Evolutionary conservation across 2,329 filamentous ascomycete species (phyloP), one percentile per base, ranked within the genome.

Genomic region (Ceratocystis diversiconidia): DNA sequence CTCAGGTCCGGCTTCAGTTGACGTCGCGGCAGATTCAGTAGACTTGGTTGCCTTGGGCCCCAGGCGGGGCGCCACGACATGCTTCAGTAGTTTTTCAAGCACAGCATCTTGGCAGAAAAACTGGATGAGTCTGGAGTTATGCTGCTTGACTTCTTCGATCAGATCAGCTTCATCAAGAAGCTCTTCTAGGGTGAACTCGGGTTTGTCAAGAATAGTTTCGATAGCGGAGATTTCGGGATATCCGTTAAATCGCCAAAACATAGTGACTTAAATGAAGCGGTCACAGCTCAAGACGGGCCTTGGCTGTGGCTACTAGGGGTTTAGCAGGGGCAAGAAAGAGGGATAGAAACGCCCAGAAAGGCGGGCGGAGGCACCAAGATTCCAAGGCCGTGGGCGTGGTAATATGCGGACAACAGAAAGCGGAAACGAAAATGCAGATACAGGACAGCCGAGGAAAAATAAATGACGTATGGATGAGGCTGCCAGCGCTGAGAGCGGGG

Each of bases 181-280:
- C 74, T 97, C 92, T 77, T 99, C 94, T 70, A 97, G 87, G 63
- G 89, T 91, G 74, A 96, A 92, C 77, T 96, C 89, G 71, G 95
- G 86, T 77, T 96, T 96, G 75, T 99, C 94, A 75, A 99, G 90
- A 73, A 99, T 89, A 71, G 87, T 91, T 77, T 97, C 94, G 77
- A 99, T 90, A 74, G 92, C 88, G 72, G 92, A 96, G 78, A 96
- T 88, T 82, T 90, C 95, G 81, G 92, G 90, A 82, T 97, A 97
- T 74, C 91, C 91, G 82, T 94, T 92, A 82, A 97, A 99, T 79
- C 92, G 88, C 94, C 94, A 99, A 79, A 99, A 99, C 94, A 99
- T 99, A 80, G 77, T 92, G 86, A 25, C 36, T 52, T n/a, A 28
- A 19, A 28, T 43, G 48, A 44, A 25, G 28, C 41, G 68, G 71